Conservation (phyloP, 768 basidiomycete species). For the Roridomyces roridus region DNA sequence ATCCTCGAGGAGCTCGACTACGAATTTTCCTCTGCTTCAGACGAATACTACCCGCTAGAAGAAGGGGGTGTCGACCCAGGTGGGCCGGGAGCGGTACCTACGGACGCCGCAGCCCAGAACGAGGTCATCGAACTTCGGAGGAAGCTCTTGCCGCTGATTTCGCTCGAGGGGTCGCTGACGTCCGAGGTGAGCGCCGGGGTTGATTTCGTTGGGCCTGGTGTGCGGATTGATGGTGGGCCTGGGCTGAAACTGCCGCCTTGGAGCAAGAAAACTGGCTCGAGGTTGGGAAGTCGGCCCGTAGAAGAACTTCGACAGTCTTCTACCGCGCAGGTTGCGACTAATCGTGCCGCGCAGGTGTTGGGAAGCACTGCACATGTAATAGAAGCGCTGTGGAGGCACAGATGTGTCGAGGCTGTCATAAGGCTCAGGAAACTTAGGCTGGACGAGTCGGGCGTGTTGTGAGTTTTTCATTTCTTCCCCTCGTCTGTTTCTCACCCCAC, state of each 20-base stretch:
- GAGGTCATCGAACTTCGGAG: conserved; percentile 61
- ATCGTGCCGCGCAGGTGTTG: conserved; percentile 62
- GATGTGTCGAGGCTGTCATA: conserved; percentile 64
- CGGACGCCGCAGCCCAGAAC: conserved; percentile 28
- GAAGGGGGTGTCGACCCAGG: conserved; percentile 17
- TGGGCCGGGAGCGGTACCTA: conserved; percentile 27
- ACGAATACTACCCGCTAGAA: conserved; percentile 8
- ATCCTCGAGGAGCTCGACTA: conserved; percentile 75
- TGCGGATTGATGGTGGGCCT: too few species aligned
- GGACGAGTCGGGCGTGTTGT: conserved; percentile 83
- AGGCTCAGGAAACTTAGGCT: conserved; percentile 65
- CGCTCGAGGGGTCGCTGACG: conserved; percentile 71
- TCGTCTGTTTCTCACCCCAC: conserved; percentile 8
- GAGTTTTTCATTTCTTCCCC: conserved; percentile 34
- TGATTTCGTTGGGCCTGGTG: too few species aligned
- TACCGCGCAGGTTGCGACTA: conserved; percentile 48
- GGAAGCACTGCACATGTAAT: conserved; percentile 57
- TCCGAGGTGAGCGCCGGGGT: conserved; percentile 73
- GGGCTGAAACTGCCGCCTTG: too few species aligned
- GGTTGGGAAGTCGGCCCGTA: conserved; percentile 47
- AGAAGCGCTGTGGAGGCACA: conserved; percentile 71
- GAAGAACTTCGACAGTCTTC: conserved; percentile 39
- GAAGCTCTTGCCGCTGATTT: conserved; percentile 65
- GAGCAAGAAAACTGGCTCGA: too few species aligned
- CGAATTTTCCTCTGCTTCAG: conserved; percentile 40